These are phyloP conservation scores for Mortierella alpina DNA, from an alignment of 192 early-diverging fungal species.

Conservation along the genomic window DNA sequence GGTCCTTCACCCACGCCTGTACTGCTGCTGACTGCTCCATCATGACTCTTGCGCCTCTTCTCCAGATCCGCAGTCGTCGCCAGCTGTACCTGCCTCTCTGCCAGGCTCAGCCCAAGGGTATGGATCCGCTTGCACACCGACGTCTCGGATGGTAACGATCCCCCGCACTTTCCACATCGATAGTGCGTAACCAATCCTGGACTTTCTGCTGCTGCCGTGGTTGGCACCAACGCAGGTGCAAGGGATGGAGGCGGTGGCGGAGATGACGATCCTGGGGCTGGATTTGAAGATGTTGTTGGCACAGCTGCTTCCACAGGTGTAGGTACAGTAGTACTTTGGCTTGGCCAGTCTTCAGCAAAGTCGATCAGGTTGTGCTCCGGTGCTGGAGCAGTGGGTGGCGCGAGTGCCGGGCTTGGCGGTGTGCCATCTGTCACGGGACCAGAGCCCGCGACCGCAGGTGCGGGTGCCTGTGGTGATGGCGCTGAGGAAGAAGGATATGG, in stretches of 20 bases:
- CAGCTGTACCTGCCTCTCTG: slow-evolving; percentile 10
- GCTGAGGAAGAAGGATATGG: background rate
- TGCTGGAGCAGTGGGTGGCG: background rate
- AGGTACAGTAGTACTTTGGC: background rate
- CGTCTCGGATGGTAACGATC: slow-evolving; percentile 25
- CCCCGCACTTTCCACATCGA: slow-evolving; percentile 24
- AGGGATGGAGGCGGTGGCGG: background rate
- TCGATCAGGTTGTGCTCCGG: slow-evolving; percentile 8
- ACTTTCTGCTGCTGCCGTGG: background rate
- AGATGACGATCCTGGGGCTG: background rate
- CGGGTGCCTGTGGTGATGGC: slow-evolving; percentile 4
- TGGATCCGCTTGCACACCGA: slow-evolving; percentile 28
- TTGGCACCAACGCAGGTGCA: background rate
- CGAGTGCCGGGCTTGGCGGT: background rate
- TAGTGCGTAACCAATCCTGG: slow-evolving; percentile 21
- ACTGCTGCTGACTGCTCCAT: background rate
- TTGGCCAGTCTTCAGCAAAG: background rate
- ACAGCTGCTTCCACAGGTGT: background rate
- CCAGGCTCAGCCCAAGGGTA: background rate
- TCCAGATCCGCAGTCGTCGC: slow-evolving; percentile 8
- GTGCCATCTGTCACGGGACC: background rate
- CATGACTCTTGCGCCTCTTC: background rate
- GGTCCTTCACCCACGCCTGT: no score
- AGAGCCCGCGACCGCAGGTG: background rate
- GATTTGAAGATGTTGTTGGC: background rate